Conservation (phyloP, 2,329 filamentous ascomycete species). For the Davidsoniella virescens region DNA sequence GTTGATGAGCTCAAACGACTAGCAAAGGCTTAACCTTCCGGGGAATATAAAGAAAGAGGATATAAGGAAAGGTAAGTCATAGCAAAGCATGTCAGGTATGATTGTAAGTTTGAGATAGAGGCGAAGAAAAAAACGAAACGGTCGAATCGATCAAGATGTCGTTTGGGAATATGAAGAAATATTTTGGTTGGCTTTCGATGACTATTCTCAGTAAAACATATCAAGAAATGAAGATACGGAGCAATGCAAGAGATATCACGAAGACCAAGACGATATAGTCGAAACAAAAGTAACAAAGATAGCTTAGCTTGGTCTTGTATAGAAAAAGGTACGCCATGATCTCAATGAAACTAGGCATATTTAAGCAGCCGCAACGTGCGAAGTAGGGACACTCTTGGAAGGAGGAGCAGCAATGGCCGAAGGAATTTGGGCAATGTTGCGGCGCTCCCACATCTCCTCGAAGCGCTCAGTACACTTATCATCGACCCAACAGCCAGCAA, state of each 20-base stretch:
- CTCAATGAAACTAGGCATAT: not conserved
- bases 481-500: conserved; percentile 12
- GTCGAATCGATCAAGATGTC: too few species aligned
- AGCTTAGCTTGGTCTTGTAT: not conserved
- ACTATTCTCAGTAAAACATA: too few species aligned
- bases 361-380: not conserved
- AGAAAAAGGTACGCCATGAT: not conserved
- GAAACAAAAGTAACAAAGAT: not conserved
- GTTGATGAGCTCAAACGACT: too few species aligned
- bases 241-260: not conserved
- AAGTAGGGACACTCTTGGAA: not conserved
- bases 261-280: not conserved
- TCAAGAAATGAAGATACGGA: too few species aligned
- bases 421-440: conserved; percentile 5
- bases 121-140: too few species aligned
- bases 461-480: conserved; percentile 9
- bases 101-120: too few species aligned
- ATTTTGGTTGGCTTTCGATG: too few species aligned
- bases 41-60: too few species aligned
- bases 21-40: too few species aligned
- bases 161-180: too few species aligned
- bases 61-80: too few species aligned
- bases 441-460: conserved; percentile 12
- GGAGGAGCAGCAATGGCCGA: conserved; percentile 1
- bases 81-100: too few species aligned